Base-by-base conservation (phyloP, 1,139 yeast genomes). In the Meyerozyma smithsonii region DNA sequence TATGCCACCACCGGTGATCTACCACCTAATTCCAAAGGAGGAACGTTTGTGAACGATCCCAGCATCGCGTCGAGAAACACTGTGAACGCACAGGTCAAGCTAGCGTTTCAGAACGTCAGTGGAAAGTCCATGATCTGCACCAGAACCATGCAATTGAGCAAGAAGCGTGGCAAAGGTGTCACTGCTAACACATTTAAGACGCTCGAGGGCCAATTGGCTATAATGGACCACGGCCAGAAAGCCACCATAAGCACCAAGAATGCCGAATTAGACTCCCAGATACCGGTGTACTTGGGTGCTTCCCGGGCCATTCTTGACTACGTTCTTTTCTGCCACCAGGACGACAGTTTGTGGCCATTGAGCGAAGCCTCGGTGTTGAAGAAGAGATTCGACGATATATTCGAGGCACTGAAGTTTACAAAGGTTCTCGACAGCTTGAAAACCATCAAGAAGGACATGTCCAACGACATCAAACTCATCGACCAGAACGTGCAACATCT, bases 291-390 rank as follows among this genome's bases (percentile, higher is more conserved):
- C 48, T 66, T 94, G 41, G 98, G 98, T 4, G 96, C 90, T 0
- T 84, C 96, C 0, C 77, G 79, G 41, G 88, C 97, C 0, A 79
- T 94, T 39, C 64, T 94, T 37, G 96, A 92, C 50, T 87, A 89
- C 58, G 98, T 94, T 36, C 83, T 92, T 2, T 94, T 94, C 59
- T 92, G 98, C 55, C 99, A 94, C 56, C 99, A 94, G 59, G 99
- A 94, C 55, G 99, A 94, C 45, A 84, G 94, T 54, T 64, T 88
- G 32, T 94, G 99, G 99, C 99, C 99, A 1, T 68, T 94, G 42
- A 80, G 92, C 49, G 99, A 94, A 60, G 95, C 98, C 1, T 74
- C 95, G 6, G 77, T 77, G 11, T 72, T 94, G 55, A 94, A 94
- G 62, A 90, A 90, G 62, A 75, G 92, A 44, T 94, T 94, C 54